Evolutionary conservation across 1,284 basidiomycete species (phyloP).

Genomic region (Tilletia setariae): DNA sequence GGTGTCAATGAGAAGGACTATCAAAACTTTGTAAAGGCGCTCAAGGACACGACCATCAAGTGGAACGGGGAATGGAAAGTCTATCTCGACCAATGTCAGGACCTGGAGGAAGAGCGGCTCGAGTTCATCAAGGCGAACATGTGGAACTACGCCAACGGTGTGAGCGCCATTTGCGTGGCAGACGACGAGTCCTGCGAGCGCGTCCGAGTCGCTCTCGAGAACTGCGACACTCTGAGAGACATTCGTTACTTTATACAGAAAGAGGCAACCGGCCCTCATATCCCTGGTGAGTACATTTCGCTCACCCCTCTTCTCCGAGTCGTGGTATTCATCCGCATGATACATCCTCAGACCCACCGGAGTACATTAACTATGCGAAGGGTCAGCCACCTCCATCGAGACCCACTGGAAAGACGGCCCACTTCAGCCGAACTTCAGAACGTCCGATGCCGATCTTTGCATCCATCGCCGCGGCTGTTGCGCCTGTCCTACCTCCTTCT

Average conservation of each 20-base stretch:
- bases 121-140: slow-evolving; percentile 91
- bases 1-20: slow-evolving; percentile 75
- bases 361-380: slow-evolving; percentile 53
- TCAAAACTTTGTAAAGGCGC: slow-evolving; percentile 74
- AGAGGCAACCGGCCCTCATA: slow-evolving; percentile 46
- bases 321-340: neutral
- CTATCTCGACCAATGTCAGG: slow-evolving; percentile 70
- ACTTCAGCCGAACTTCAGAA: slow-evolving; percentile 45
- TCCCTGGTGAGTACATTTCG: slow-evolving; percentile 27
- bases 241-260: slow-evolving; percentile 47
- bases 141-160: slow-evolving; percentile 93
- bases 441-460: slow-evolving; percentile 29
- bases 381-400: slow-evolving; percentile 44
- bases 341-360: slow-evolving; percentile 34
- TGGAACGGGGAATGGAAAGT: slow-evolving; percentile 92
- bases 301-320: neutral
- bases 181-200: slow-evolving; percentile 70
- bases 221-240: slow-evolving; percentile 45
- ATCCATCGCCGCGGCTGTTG: slow-evolving; percentile 16
- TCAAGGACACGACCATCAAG: slow-evolving; percentile 74
- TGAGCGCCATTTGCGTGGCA: slow-evolving; percentile 89
- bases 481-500: slow-evolving; percentile 15
- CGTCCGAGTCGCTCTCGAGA: slow-evolving; percentile 49
- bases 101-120: slow-evolving; percentile 88
- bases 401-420: slow-evolving; percentile 37